Evolutionary conservation across 768 basidiomycete genomes (phyloP).

Genomic region (Naematelia aurantialba): DNA sequence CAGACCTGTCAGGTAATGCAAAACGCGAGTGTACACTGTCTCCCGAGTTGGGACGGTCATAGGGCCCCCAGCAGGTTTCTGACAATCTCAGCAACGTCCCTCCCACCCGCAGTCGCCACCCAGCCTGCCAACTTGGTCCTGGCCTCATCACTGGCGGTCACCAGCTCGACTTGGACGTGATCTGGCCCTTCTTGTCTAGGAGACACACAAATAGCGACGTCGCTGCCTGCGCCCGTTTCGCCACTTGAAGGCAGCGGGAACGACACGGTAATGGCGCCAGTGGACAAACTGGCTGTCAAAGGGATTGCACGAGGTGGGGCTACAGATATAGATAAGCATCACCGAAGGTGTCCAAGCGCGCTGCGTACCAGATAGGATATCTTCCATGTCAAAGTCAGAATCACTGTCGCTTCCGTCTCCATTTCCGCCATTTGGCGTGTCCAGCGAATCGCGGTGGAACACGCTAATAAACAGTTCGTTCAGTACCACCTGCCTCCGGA

Average conservation of each 20-base stretch:
- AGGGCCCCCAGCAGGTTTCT: no score
- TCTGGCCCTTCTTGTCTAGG: background rate
- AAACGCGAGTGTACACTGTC: no score
- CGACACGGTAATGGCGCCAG: background rate
- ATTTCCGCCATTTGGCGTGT: no score
- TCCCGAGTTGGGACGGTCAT: no score
- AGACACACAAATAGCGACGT: background rate
- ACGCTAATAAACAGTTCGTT: constrained; percentile 24
- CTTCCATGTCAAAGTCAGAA: constrained; percentile 13
- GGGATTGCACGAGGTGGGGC: constrained; percentile 6
- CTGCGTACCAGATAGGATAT: constrained; percentile 13
- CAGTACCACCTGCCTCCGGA: constrained; percentile 22
- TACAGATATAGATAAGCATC: background rate
- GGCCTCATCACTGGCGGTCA: constrained; percentile 1
- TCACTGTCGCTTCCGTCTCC: constrained; percentile 7
- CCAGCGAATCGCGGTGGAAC: constrained; percentile 9
- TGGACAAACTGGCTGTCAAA: constrained; percentile 7
- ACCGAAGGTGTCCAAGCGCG: background rate
- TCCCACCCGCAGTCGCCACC: constrained; percentile 11
- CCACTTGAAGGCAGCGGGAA: background rate
- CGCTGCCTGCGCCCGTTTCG: background rate
- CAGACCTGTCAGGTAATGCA: no score
- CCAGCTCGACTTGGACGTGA: constrained; percentile 2
- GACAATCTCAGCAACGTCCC: background rate
- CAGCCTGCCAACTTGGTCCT: constrained; percentile 3